These are phyloP conservation scores for Trifolium repens DNA, from an alignment of 306 rosid genomes.

Conservation along the genomic window DNA sequence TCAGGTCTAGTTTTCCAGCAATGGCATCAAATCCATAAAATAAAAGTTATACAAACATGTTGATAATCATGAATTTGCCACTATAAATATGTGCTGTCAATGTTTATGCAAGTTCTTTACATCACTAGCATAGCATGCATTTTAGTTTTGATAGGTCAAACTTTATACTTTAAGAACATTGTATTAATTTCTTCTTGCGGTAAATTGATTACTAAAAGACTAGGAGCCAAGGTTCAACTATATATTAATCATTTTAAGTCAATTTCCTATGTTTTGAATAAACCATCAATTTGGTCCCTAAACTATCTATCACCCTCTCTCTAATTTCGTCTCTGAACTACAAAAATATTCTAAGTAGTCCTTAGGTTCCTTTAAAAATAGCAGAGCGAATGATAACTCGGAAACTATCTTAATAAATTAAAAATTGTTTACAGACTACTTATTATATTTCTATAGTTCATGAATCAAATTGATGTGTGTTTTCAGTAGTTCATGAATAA, in stretches of 20 bases:
- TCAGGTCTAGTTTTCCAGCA: slow-evolving; percentile 15
- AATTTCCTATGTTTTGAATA: slow-evolving; percentile 3
- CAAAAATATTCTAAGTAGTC: too few species aligned
- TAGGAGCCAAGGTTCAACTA: neutral
- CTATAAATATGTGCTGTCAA: neutral
- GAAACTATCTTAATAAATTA: too few species aligned
- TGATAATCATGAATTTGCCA: neutral
- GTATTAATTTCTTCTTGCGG: slow-evolving; percentile 3
- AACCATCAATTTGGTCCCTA: too few species aligned
- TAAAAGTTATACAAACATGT: slow-evolving; percentile 5
- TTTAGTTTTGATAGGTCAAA: slow-evolving; percentile 5
- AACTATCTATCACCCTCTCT: too few species aligned
- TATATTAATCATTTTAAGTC: neutral
- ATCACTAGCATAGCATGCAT: neutral
- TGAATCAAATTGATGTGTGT: too few species aligned
- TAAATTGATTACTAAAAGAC: neutral
- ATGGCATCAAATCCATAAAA: neutral
- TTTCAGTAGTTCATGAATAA: slow-evolving; percentile 17
- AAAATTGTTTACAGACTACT: too few species aligned
- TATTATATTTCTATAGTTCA: too few species aligned
- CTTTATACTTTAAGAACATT: neutral
- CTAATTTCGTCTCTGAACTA: too few species aligned
- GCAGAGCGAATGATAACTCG: too few species aligned
- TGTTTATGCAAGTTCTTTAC: neutral
- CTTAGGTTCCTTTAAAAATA: too few species aligned